These are phyloP conservation scores for Castanopsis chinensis DNA, from an alignment of 306 rosid genomes.

Conservation along the genomic window DNA sequence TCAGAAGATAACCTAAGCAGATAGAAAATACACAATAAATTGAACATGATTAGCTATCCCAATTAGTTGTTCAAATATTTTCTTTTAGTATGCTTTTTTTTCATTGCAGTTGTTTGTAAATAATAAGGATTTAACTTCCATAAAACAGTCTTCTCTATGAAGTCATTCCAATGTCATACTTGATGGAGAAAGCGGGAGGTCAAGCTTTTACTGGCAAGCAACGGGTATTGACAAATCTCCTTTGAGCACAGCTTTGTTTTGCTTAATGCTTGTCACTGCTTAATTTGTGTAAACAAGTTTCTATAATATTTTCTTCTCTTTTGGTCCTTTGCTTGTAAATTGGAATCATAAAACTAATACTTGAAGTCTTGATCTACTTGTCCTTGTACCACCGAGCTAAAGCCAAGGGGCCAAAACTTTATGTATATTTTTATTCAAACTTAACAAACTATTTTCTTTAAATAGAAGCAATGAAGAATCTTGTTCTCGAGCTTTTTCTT, in stretches of 20 bases:
- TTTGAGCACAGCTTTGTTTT: background rate
- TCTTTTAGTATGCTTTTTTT: background rate
- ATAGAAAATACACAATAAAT: background rate
- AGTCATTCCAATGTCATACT: slow-evolving; percentile 95
- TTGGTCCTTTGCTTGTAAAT: no score
- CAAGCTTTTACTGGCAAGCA: slow-evolving; percentile 85
- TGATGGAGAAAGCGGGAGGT: slow-evolving; percentile 98
- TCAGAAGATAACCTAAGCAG: background rate
- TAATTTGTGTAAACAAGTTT: background rate
- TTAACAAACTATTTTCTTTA: background rate
- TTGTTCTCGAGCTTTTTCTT: background rate
- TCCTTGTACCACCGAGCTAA: background rate
- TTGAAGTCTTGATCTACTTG: background rate
- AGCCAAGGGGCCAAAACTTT: background rate
- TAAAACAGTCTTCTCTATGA: slow-evolving; percentile 75
- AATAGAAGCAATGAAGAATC: background rate
- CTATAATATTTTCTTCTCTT: background rate
- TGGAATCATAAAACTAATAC: background rate
- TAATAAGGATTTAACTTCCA: background rate
- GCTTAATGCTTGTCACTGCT: background rate
- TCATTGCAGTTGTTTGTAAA: background rate
- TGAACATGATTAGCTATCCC: background rate
- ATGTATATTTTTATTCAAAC: background rate
- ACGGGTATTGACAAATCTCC: slow-evolving; percentile 40
- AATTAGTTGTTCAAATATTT: background rate